Evolutionary conservation across 148 eudicot species (phyloP), one percentile per base, ranked within the genome.

Genomic region (Talinum fruticosum): DNA sequence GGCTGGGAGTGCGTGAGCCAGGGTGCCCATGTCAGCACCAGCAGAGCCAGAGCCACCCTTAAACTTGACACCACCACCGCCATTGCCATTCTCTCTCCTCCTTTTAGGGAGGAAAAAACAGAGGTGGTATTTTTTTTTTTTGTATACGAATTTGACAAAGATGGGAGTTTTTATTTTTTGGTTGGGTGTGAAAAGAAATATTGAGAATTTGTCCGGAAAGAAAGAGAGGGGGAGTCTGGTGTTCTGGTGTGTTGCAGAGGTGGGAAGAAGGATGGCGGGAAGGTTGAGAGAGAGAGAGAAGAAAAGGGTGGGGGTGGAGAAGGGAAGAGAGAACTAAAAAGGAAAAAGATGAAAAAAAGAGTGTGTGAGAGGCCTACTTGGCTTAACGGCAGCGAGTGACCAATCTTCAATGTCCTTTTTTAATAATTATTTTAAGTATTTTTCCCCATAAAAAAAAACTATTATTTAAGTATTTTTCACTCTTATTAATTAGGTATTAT

Each of bases 1-100:
- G 35, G 36, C 34, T 69, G 71, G 23, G 91, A 78, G 74, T 49
- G 23, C 36, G 75, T 41, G 32, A 62, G 10, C 66, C 30, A 26
- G 12, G 66, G 66, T 28, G 33, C 66, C 33, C 34, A 26, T 33
- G 66, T 62, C 28, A 62, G 66, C 33, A 62, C 33, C 4, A 62
- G 14, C 66, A 62, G 33, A n/a, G 19, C 6, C 26, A 54, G n/a
- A 18, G 26, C 62, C 62, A 24, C 62, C 24, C 62, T 21, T 54
- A 54, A 54, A 54, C 26, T 10, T n/a, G n/a, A n/a, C 47, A 41
- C 47, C 47, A 41, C 47, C 30, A 62, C 13, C 34, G 2, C 2
- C 18, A 13, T 62, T 26, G 15, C 32, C 33, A 12, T 26, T 28
- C 66, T 62, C 62, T 10, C 62, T 23, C 18, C n/a, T n/a, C n/a